Evolutionary conservation across 169 alveolate genomes (phyloP), one percentile per base, ranked within the genome.

Genomic region (Plasmodium inui): DNA sequence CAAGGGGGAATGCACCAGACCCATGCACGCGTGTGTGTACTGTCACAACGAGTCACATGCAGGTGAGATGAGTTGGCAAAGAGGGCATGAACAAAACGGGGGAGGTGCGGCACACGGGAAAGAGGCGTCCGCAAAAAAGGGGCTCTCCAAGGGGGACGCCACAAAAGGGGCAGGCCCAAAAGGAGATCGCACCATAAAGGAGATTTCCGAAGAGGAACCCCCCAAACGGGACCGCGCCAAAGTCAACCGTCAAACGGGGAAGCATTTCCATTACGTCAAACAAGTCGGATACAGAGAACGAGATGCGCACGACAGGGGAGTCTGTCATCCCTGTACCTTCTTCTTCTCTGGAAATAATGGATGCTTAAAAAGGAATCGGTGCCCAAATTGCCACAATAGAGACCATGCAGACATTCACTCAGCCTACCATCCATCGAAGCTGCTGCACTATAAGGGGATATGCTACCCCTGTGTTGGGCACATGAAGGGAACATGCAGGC

Each of bases 331-430:
- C 3, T 82, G 91, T 32, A 57, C 78, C 26, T 53, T 57, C 30
- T 82, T 22, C 70, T 82, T 57, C 44, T 57, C 91, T 19, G 80
- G 80, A 32, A 26, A 82, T 32, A 57, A 57, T 57, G 80, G 81
- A 0, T 57, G 81, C 44, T 14, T 82, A 12, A 57, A 82, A 17
- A 82, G 73, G 41, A 12, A 26, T 8, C 67, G 73, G 8, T 82
- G 88, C 19, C n/a, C 41, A 46, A 81, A 81, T 39, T 81, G 88
- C 34, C 88, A 81, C 44, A 22, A 81, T 22, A 81, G 39, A 28
- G 88, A 81, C 6, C 88, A 81, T 12, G 88, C 37, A 81, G 88
- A 81, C 30, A 81, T 81, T 81, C 70, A 81, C 19, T 81, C 88
- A 22, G 28, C 74, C n/a, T 34, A 39, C 71, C 88, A 81, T 22